Percentiles rank a stretch among this genome's conserved stretches.
phyloP scores from a whole-genome alignment of 768 basidiomycete species.

The Naganishia antarctica region DNA sequence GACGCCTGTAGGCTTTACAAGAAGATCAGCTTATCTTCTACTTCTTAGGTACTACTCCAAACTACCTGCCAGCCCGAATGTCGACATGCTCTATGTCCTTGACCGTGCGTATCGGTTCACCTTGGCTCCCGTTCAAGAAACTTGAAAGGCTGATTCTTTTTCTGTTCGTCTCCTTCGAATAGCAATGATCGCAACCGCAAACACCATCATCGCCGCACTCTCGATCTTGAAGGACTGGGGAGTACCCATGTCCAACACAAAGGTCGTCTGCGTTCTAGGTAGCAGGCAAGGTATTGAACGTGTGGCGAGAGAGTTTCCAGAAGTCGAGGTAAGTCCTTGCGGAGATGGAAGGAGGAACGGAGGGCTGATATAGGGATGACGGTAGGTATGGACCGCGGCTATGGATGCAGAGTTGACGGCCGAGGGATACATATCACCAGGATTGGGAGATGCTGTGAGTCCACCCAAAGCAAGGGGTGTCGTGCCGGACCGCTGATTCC shows the following conservation, averaged over 20 bases:
- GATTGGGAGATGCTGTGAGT: slow-evolving; percentile 82
- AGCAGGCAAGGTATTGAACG: slow-evolving; percentile 67
- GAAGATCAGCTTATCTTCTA: slow-evolving; percentile 51
- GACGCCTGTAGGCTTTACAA: slow-evolving; percentile 45
- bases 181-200: slow-evolving; percentile 83
- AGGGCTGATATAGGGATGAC: background rate
- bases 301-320: slow-evolving; percentile 65
- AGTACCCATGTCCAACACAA: slow-evolving; percentile 61
- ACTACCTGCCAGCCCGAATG: slow-evolving; percentile 58
- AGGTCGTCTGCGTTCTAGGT: slow-evolving; percentile 74
- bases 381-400: slow-evolving; percentile 69
- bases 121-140: background rate
- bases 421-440: slow-evolving; percentile 79
- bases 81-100: slow-evolving; percentile 79
- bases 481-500: background rate
- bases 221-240: slow-evolving; percentile 57
- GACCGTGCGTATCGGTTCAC: slow-evolving; percentile 54
- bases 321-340: slow-evolving; percentile 59
- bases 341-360: background rate
- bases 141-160: background rate
- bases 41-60: slow-evolving; percentile 65
- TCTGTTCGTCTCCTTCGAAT: background rate
- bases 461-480: background rate
- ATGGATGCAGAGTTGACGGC: slow-evolving; percentile 67
- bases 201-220: slow-evolving; percentile 82